Conservation (phyloP, 2,329 filamentous ascomycete genomes). For the Phaeoacremonium minimum region DNA sequence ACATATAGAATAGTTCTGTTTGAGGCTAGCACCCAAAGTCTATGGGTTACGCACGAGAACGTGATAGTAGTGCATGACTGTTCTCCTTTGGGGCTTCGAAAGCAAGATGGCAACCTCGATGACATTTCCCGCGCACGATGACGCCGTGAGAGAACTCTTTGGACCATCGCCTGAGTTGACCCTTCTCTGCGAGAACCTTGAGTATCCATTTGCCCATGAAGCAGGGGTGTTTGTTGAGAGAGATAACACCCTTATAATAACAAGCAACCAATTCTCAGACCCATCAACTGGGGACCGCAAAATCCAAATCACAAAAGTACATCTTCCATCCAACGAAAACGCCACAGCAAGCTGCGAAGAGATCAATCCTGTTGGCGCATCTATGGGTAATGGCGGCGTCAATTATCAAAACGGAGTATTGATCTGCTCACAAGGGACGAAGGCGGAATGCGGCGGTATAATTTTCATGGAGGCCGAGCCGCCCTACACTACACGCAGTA, state of each 20-base stretch:
- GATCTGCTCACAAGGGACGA: conserved; percentile 35
- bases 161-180: conserved; percentile 29
- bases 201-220: conserved; percentile 45
- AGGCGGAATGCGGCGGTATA: conserved; percentile 19
- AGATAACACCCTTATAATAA: conserved; percentile 17
- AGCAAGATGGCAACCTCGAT: too few relatives aligned
- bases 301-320: conserved; percentile 23
- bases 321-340: conserved; percentile 10
- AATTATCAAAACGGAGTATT: conserved; percentile 37
- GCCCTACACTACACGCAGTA: conserved; percentile 18
- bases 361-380: conserved; percentile 23
- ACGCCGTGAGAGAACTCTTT: conserved; percentile 17
- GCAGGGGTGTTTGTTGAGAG: conserved; percentile 18
- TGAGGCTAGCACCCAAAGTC: too few relatives aligned
- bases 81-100: too few relatives aligned
- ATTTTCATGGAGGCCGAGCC: conserved; percentile 24
- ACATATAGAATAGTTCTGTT: too few relatives aligned
- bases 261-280: conserved; percentile 25
- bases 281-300: conserved; percentile 12
- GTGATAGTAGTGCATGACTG: too few relatives aligned
- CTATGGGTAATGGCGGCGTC: conserved; percentile 44
- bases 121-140: too few relatives aligned
- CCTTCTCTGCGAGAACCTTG: conserved; percentile 28
- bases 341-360: conserved; percentile 18
- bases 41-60: too few relatives aligned